Conservation (phyloP, 2,329 filamentous ascomycete species). For the Exophiala lecanii-corni region DNA sequence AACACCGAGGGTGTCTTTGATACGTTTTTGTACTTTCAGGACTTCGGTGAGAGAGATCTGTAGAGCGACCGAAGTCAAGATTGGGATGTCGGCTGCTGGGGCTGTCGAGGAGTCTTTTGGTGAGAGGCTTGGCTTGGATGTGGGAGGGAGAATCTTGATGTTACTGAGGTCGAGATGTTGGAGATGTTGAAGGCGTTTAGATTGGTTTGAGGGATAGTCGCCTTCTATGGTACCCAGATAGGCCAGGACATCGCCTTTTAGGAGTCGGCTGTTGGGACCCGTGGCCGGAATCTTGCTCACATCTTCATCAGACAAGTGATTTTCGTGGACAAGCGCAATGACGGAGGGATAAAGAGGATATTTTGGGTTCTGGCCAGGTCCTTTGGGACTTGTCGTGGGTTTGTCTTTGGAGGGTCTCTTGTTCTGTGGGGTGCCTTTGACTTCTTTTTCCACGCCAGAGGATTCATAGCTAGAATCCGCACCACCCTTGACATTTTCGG, state of each 20-base stretch:
- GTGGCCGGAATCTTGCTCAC: conserved; percentile 78
- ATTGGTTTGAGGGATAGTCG: conserved; percentile 66
- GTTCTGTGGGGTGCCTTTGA: conserved; percentile 17
- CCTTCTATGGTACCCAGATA: conserved; percentile 75
- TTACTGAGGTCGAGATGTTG: conserved; percentile 89
- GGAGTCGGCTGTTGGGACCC: conserved; percentile 78
- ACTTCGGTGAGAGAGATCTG: conserved; percentile 71
- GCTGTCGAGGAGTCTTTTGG: conserved; percentile 35
- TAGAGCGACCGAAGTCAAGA: conserved; percentile 53
- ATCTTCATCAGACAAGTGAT: conserved; percentile 70
- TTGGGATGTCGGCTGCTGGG: conserved; percentile 27
- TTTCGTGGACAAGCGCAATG: conserved; percentile 70
- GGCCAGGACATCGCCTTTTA: conserved; percentile 93
- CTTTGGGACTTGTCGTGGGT: conserved; percentile 20
- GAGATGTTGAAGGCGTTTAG: conserved; percentile 67
- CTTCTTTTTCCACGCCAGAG: conserved; percentile 27
- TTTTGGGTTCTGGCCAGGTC: conserved; percentile 38
- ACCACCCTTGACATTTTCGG: conserved; percentile 20
- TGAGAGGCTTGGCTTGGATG: conserved; percentile 24
- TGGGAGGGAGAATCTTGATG: conserved; percentile 69
- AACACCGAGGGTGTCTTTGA: conserved; percentile 72
- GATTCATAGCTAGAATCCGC: conserved; percentile 18
- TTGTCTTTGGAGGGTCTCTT: conserved; percentile 22
- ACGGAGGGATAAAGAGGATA: conserved; percentile 68
- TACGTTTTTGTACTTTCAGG: conserved; percentile 72